Base-by-base conservation (phyloP, 139 green algal species). In the Chlorella sp. region DNA sequence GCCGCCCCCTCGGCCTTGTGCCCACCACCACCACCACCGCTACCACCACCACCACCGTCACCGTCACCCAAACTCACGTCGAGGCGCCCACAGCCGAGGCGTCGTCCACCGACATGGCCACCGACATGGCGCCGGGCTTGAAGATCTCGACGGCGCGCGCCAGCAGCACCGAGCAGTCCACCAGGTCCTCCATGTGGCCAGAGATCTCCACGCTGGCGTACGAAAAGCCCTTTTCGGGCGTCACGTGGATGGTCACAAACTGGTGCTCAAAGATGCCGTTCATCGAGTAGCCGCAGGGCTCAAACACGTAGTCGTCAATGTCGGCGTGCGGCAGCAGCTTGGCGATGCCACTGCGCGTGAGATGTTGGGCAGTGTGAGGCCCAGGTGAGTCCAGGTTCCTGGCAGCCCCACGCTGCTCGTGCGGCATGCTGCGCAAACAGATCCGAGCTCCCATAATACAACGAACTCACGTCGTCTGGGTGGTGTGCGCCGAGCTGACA, bases 201-300 rank as follows among this genome's bases (percentile, higher is more conserved):
- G 82, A 89, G 3, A 97, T 72, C 84, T 99, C 96, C 27, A 97
- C 83, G 35, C 84, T 94, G 3, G 94, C 93, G 69, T 99, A 99
- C 61, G 74, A 91, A 80, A 93, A 97, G 70, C 80, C 85, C 1
- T 89, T 83, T 84, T 99, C 94, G 0, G 95, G 95, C 0, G 96
- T 99, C 82, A 99, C 92, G 80, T 99, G 96, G 69, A 98, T 95
- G 51, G 96, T 99, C 51, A 91, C 92, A 77, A 93, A 91, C 31
- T 84, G 85, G 3, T n/a, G 72, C 6, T 70, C 87, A 31, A 88
- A 73, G 17, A 97, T 86, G 60, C 88, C 90, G 75, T 99, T 99
- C 93, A 99, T 97, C 61, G 84, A 94, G 91, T 99, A 99, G 55
- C 96, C 95, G 83, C 94, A 99, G 14, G 96, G 96, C 82, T 98